Evolutionary conservation across 2,329 filamentous ascomycete genomes (phyloP), one percentile per base, ranked within the genome.

Genomic region (Cladosporium colombiae): DNA sequence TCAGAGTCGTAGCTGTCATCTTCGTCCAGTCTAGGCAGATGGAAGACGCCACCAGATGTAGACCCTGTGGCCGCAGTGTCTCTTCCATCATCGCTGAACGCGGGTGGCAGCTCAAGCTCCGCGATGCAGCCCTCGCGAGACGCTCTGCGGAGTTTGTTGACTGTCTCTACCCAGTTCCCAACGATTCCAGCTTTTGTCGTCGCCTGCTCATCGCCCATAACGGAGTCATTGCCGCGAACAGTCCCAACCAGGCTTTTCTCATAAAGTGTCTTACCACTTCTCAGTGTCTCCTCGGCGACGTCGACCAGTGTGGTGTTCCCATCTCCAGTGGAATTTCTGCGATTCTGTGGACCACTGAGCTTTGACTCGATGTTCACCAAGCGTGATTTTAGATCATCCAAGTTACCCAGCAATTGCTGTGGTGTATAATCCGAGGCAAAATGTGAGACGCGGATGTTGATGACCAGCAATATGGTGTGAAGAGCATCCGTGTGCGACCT

Each of bases 1-100:
- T 74, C 72, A 27, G 60, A 70, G 23, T 66, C 64, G 16, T 62
- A 44, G 31, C 33, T 33, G 5, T 62, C 65, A n/a, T 68, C 62
- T 23, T 40, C 56, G 14, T 40, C 6, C 37, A 46, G 3, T n/a
- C 6, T 16, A 27, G 23, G 14, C n/a, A 59, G 8, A 3, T n/a
- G 52, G n/a, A 37, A 8, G 2, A 11, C 56, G 5, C 56, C 56
- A 21, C 35, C 56, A 29, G 35, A 29, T 29, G 23, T 46, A n/a
- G 56, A 59, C 21, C 33, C 33, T 40, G 55, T 57, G 6, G 56
- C 56, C 25, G 27, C 37, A 2, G 56, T 59, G 18, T 44, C 33
- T 37, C 25, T 40, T 21, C 37, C 56, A 21, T 46, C 56, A 25
- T 46, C 56, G 6, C 37, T 59, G 56, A 46, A 27, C 4, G 14